Evolutionary conservation across 805 yeast species (phyloP), one percentile per base, ranked within the genome.

Genomic region (Wickerhamiella parazyma): DNA sequence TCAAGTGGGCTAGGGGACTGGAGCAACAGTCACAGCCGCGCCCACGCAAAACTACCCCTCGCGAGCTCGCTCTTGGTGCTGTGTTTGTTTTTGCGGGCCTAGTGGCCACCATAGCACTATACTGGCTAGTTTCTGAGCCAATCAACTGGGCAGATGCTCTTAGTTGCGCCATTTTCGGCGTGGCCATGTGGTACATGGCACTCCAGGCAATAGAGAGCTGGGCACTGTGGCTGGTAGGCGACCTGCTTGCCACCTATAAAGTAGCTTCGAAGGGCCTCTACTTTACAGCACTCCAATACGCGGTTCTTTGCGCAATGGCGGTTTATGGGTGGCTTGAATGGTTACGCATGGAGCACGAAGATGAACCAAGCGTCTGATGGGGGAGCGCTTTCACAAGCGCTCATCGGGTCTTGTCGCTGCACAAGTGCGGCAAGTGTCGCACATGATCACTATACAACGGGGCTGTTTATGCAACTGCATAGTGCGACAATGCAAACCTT

Each of bases 131-230:
- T 3, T 19, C 14, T 8, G 25, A 33, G 25, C 22, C 31, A 6
- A 24, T 40, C n/a, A 33, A 33, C 38, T 33, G 33, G 38, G 24
- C 24, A 8, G 43, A 40, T n/a, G 33, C 31, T 16, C 4, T 33
- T 21, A 40, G 38, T 12, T 31, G 28, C 26, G 36, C 43, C 10
- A 14, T 40, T 5, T 40, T 40, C 24, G 38, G 21, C 19, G 43
- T 40, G 21, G 43, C 43, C 4, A 40, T 33, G 38, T 40, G 33
- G 33, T 25, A 21, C 14, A 40, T 40, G 43, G 43, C 43, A 6
- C 17, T 21, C 19, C 43, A 33, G 24, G 28, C 37, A 3, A n/a
- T 40, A 2, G 43, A 40, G 9, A 21, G 33, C 19, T 40, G 43
- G 43, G 18, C 11, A n/a, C 25, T 40, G 16, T 40, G 43, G 43